phyloP scores from a whole-genome alignment of 2,329 filamentous ascomycete genomes.

The Penicillium polonicum region DNA sequence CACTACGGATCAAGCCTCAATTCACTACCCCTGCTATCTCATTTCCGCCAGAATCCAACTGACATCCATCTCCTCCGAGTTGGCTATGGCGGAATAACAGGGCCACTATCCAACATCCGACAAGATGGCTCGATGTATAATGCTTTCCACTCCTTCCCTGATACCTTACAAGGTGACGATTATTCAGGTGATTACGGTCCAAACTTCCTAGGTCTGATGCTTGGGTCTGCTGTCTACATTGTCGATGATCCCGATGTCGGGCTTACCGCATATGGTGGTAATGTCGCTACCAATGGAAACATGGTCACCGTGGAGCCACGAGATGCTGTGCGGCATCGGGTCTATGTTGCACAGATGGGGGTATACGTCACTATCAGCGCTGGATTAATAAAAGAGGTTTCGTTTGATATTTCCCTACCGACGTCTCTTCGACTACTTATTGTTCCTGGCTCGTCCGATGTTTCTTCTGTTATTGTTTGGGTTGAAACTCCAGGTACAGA shows the following conservation, averaged over 20 bases:
- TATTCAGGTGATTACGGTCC: conserved; percentile 60
- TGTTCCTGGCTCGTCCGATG: background rate
- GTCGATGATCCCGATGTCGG: background rate
- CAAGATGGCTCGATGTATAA: conserved; percentile 55
- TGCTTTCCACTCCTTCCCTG: conserved; percentile 58
- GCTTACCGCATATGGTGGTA: background rate
- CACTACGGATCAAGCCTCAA: conserved; percentile 63
- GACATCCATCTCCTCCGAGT: background rate
- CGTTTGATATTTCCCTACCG: background rate
- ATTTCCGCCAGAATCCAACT: conserved; percentile 44
- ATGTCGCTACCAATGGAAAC: background rate
- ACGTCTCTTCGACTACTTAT: background rate
- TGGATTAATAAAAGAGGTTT: background rate
- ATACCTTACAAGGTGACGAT: conserved; percentile 57
- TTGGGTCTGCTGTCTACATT: background rate
- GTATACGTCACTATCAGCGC: background rate
- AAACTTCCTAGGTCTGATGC: conserved; percentile 52
- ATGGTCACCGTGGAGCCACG: background rate
- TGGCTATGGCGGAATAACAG: conserved; percentile 46
- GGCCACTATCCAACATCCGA: conserved; percentile 51
- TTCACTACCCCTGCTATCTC: conserved; percentile 53
- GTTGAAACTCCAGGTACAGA: background rate
- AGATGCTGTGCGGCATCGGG: background rate
- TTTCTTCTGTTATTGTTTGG: background rate
- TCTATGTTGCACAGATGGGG: background rate